Base-by-base conservation (phyloP, 441 rosid genomes). In the Capsella rubella region DNA sequence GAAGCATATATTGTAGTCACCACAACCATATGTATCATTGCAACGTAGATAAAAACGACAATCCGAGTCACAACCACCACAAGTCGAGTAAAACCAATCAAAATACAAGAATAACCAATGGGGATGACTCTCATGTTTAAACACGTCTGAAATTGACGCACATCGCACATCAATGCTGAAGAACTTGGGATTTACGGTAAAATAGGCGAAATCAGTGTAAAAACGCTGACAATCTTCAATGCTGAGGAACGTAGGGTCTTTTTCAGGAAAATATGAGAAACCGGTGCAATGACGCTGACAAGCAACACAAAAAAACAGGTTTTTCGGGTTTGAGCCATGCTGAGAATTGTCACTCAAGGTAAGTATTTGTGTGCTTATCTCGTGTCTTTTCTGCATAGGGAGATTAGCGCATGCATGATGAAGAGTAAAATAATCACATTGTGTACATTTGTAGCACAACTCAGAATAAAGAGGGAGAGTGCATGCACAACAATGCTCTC, bases 371-470 rank as follows among this genome's bases (percentile, higher is more conserved):
- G 0, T 1, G 6, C 10, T 2, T 5, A 13, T 1, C 6, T 9
- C 37, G 4, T 59, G 5, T 16, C 5, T 49, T 37, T 39, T 73
- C 15, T 11, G 31, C 71, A 42, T 0, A 42, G 55, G 63, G 5
- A 52, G 63, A 63, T 52, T 31, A 13, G 76, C 18, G 21, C 76
- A 72, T 50, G 15, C n/a, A 15, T 74, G 15, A 3, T 79, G 76
- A 21, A 74, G 79, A 27, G 57, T 57, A 47, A 74, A 79, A 34
- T 42, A 79, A 34, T 42, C 53, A 43, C 82, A 73, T 1, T 62
- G 16, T n/a, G 4, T 51, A 15, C 79, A 79, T 35, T 10, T 32
- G 39, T 69, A 79, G 11, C 58, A 74, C 1, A 16, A 11, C 6
- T 45, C 56, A 46, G 32, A 64, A 5, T 64, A 3, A 0, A 54